A percentile compares a stretch with the other conserved stretches of the same genome.
phyloP scores from a whole-genome alignment of 2,329 filamentous ascomycete species.

The Verticillium tricorpus region DNA sequence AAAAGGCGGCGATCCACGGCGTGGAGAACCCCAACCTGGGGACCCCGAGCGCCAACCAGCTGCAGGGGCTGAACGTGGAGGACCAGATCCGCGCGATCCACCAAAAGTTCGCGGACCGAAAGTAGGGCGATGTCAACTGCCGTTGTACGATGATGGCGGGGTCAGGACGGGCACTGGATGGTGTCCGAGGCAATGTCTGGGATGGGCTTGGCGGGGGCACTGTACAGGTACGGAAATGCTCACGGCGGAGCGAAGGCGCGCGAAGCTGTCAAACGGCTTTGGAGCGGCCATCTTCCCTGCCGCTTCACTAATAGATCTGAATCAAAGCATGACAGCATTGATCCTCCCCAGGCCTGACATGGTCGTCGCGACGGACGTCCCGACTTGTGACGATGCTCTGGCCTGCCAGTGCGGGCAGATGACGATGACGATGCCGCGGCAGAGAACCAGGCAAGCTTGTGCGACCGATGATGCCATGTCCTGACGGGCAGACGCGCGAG shows the following conservation, averaged over 20 bases:
- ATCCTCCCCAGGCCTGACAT: no score
- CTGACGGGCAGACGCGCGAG: background rate
- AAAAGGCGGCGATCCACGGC: conserved; percentile 61
- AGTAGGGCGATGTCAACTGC: background rate
- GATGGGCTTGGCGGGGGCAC: no score
- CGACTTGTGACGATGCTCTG: background rate
- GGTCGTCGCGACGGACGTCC: no score
- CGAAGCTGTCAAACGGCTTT: no score
- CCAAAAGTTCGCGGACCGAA: conserved; percentile 40
- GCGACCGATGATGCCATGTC: background rate
- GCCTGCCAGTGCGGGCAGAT: background rate
- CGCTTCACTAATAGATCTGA: no score
- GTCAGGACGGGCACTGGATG: background rate
- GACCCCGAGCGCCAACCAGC: conserved; percentile 31
- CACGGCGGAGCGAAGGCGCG: no score
- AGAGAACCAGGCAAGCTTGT: background rate
- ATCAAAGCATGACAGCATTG: no score
- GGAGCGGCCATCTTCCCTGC: no score
- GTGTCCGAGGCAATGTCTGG: background rate
- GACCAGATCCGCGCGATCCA: conserved; percentile 72
- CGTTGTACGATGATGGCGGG: background rate
- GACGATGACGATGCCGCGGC: background rate
- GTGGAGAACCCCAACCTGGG: conserved; percentile 52
- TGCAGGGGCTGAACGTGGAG: conserved; percentile 70
- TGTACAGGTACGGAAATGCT: no score